Evolutionary conservation across 176 grass and related monocot species (phyloP), one percentile per base, ranked within the genome.

Genomic region (Cocos nucifera): DNA sequence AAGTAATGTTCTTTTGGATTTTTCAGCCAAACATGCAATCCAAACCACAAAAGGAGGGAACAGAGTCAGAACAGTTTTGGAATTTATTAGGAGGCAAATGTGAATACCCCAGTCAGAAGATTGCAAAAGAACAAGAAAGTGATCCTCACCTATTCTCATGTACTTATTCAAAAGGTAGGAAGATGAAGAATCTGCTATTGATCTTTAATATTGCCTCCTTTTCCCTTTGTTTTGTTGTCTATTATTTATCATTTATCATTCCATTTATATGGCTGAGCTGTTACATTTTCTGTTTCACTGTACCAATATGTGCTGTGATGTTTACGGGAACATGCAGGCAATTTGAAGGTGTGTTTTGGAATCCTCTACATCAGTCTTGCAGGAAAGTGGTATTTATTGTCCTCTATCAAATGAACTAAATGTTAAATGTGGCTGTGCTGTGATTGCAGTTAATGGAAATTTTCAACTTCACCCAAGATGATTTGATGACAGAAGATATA

Each of bases 401-500:
- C 19, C 48, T 0, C 35, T 22, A 65, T 3, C 28, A 57, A 17
- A 60, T 51, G 73, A 23, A 52, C 60, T 24, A 65, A 53, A 63
- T 72, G 51, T 50, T 66, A 78, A 61, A 80, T 9, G 57, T 63
- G 35, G 20, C 15, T 69, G 25, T 80, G 26, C 6, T 80, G 57
- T 53, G 63, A 75, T 64, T 86, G 59, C 77, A 98, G 93, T 84
- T 98, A n/a, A 85, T 63, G 63, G 93, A 98, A 84, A 83, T 98
- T 73, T 98, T 92, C 75, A 98, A 92, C 64, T 98, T 92, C 26
- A 71, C 76, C 22, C 93, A 98, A 92, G 93, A 98, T 73, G 93
- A 98, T 83, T 50, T 98, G 75, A 98, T 92, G 93, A 88, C 93
- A 5, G 93, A 98, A 73, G 93, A 98, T 67, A 44, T 89, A 72